These are phyloP conservation scores for Amanita thiersii DNA, from an alignment of 768 basidiomycete species.

Conservation along the genomic window DNA sequence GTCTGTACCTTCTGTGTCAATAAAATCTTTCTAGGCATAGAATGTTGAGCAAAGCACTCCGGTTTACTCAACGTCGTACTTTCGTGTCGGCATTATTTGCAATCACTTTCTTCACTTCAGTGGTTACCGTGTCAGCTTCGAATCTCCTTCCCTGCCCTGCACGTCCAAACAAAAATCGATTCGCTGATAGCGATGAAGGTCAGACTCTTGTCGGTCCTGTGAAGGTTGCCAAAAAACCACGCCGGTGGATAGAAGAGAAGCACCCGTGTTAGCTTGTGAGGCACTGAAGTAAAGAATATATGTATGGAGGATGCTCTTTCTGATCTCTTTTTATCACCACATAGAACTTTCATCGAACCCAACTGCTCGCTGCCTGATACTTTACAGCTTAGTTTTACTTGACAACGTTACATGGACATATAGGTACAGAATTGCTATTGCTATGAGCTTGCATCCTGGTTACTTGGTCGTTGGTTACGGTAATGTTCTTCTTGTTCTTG, in stretches of 20 bases:
- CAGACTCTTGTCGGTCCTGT: constrained; percentile 20
- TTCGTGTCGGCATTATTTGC: constrained; percentile 75
- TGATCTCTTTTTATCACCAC: too few relatives aligned
- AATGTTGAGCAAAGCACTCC: constrained; percentile 56
- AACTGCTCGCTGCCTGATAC: too few relatives aligned
- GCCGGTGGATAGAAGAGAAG: constrained; percentile 80
- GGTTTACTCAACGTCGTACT: constrained; percentile 59
- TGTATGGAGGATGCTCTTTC: too few relatives aligned
- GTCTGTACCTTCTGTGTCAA: neutral
- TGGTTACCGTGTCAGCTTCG: constrained; percentile 76
- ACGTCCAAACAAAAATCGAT: constrained; percentile 47
- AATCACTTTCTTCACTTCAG: constrained; percentile 69
- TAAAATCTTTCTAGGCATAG: constrained; percentile 22
- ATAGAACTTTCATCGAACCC: too few relatives aligned
- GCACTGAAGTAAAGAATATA: too few relatives aligned
- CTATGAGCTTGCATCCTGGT: constrained; percentile 16
- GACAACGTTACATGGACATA: neutral
- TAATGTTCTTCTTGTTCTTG: constrained; percentile 55
- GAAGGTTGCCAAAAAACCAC: constrained; percentile 50
- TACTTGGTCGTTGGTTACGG: constrained; percentile 28
- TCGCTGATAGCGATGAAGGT: constrained; percentile 42
- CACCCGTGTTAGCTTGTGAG: constrained; percentile 17
- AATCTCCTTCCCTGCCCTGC: constrained; percentile 76
- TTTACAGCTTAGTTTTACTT: neutral
- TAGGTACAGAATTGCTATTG: neutral